Conservation (phyloP, 2,329 filamentous ascomycete genomes). For the Fusarium solani-melongenae region DNA sequence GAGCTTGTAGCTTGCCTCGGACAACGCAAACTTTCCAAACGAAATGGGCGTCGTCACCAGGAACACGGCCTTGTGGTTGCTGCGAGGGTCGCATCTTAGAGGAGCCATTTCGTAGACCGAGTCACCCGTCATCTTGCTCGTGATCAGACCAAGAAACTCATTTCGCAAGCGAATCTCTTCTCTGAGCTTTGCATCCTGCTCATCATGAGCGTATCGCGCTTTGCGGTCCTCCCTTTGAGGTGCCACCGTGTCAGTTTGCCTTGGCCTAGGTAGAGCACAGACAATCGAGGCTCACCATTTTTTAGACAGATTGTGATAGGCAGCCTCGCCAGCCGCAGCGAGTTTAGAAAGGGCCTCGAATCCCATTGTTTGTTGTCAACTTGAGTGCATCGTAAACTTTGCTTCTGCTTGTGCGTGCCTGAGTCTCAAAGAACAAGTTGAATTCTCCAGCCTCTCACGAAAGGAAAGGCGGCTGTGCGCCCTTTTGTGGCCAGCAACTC, state of each 20-base stretch:
- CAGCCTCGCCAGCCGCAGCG: conserved; percentile 25
- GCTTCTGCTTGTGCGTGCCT: background rate
- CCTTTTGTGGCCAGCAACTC: background rate
- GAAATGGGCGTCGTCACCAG: conserved; percentile 38
- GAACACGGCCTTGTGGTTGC: conserved; percentile 36
- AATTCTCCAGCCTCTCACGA: background rate
- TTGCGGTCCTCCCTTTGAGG: conserved; percentile 23
- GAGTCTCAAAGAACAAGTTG: background rate
- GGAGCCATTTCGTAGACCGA: conserved; percentile 36
- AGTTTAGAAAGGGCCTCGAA: conserved; percentile 31
- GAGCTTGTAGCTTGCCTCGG: conserved; percentile 34
- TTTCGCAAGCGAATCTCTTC: conserved; percentile 36
- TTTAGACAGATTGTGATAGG: conserved; percentile 28
- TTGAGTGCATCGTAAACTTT: background rate
- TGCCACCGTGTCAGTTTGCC: background rate
- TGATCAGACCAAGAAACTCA: conserved; percentile 29
- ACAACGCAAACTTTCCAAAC: conserved; percentile 37
- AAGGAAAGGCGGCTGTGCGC: background rate
- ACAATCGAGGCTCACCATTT: conserved; percentile 21
- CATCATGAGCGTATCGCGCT: background rate
- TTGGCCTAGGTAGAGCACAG: background rate
- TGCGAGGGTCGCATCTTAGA: conserved; percentile 23
- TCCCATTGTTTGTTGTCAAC: conserved; percentile 27
- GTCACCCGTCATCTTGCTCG: conserved; percentile 33
- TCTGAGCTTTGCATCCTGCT: conserved; percentile 4